Conservation (phyloP, 305 asterid species). For the Plantago lanceolata region DNA sequence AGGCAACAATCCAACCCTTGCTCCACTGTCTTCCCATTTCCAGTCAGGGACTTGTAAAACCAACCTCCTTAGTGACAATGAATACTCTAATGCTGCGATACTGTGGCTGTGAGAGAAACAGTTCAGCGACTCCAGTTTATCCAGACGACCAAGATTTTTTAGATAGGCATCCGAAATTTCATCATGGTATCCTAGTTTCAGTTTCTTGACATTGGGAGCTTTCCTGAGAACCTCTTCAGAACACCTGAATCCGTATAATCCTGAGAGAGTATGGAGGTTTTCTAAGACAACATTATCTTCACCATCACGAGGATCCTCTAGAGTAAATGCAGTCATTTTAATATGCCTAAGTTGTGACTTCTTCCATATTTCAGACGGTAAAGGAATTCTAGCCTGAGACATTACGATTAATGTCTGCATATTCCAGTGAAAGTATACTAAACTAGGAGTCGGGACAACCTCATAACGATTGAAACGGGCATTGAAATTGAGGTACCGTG, state of each 20-base stretch:
- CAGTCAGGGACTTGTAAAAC: neutral
- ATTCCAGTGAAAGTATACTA: constrained; percentile 16
- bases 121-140: constrained; percentile 16
- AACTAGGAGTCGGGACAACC: constrained; percentile 8
- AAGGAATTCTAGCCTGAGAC: fast-evolving
- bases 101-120: neutral
- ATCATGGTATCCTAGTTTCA: neutral
- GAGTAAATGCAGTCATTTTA: neutral
- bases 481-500: neutral
- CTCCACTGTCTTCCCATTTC: constrained; percentile 18
- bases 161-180: neutral
- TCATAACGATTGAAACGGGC: neutral
- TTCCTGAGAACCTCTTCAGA: constrained; percentile 15
- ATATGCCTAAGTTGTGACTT: constrained; percentile 12
- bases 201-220: constrained; percentile 20
- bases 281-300: neutral
- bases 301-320: neutral
- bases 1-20: constrained; percentile 24
- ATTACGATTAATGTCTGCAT: constrained; percentile 1
- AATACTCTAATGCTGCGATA: neutral
- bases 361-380: constrained; percentile 14
- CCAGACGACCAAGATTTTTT: constrained; percentile 12
- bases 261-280: constrained; percentile 6
- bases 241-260: constrained; percentile 4
- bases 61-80: constrained; percentile 19